These are phyloP conservation scores for Phoma herbarum DNA, from an alignment of 2,329 filamentous ascomycete genomes.

Conservation along the genomic window DNA sequence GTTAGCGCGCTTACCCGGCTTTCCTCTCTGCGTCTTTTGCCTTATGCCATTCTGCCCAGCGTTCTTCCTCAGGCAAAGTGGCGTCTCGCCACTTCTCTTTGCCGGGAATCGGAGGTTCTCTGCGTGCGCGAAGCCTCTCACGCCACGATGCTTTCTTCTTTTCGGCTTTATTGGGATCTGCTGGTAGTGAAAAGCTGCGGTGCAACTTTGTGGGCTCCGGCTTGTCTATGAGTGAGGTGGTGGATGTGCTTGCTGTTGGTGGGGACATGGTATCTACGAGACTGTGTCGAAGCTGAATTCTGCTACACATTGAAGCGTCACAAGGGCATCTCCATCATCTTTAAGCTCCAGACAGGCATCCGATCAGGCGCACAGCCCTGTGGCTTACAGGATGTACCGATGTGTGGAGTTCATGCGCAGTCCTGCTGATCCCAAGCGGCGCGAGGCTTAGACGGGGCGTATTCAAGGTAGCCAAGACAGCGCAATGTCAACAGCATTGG, in stretches of 20 bases:
- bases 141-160: constrained; percentile 18
- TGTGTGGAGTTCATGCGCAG: constrained; percentile 6
- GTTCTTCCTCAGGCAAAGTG: constrained; percentile 33
- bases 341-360: not conserved
- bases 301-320: no score
- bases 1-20: constrained; percentile 17
- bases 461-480: not conserved
- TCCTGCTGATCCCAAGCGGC: not conserved
- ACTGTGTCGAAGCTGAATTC: no score
- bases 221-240: constrained; percentile 2
- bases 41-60: constrained; percentile 42
- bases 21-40: constrained; percentile 33
- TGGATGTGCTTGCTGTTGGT: constrained; percentile 9
- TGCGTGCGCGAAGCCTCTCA: constrained; percentile 17
- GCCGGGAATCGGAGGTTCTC: constrained; percentile 15
- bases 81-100: constrained; percentile 38
- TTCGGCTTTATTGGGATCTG: not conserved
- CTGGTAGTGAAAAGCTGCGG: constrained; percentile 11
- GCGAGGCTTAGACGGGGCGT: constrained; percentile 8
- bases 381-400: not conserved
- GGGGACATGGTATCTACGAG: not conserved
- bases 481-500: not conserved
- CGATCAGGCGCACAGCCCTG: constrained; percentile 5
- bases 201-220: constrained; percentile 4
- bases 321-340: not conserved